A percentile compares a stretch with the other conserved stretches of the same genome.
These are phyloP conservation scores for Mycena kentingensis DNA, from an alignment of 768 basidiomycete genomes.

Conservation along the genomic window DNA sequence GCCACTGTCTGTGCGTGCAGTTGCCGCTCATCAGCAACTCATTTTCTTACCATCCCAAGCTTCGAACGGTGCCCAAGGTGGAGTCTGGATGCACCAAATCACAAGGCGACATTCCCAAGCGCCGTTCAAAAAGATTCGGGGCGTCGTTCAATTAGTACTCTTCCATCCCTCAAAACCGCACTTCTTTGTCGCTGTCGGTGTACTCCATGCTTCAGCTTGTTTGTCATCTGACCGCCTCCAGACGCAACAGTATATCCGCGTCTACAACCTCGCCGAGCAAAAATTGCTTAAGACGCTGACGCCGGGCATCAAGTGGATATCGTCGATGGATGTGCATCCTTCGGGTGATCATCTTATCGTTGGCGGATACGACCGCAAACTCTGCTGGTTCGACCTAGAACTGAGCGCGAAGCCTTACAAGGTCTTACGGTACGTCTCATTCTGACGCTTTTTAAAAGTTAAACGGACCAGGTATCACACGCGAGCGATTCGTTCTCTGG, in stretches of 20 bases:
- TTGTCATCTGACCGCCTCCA: constrained; percentile 33
- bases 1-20: constrained; percentile 84
- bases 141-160: constrained; percentile 83
- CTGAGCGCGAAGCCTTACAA: constrained; percentile 97
- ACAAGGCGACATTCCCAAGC: constrained; percentile 94
- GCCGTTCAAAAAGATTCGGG: constrained; percentile 95
- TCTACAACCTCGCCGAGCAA: constrained; percentile 95
- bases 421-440: constrained; percentile 70
- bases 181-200: constrained; percentile 94
- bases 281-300: constrained; percentile 89
- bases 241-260: constrained; percentile 95
- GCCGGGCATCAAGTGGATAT: constrained; percentile 98
- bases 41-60: constrained; percentile 40
- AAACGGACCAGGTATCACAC: constrained; percentile 74
- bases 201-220: constrained; percentile 14
- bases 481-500: constrained; percentile 88
- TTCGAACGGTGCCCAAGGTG: constrained; percentile 68
- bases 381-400: constrained; percentile 99
- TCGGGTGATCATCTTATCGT: constrained; percentile 96
- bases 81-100: constrained; percentile 95
- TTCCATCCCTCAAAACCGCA: constrained; percentile 95
- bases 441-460: constrained; percentile 1
- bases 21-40: constrained; percentile 1
- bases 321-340: constrained; percentile 94
- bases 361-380: constrained; percentile 94